phyloP scores from a whole-genome alignment of 2,329 filamentous ascomycete species.

The Ophiostoma novo-ulmi region DNA sequence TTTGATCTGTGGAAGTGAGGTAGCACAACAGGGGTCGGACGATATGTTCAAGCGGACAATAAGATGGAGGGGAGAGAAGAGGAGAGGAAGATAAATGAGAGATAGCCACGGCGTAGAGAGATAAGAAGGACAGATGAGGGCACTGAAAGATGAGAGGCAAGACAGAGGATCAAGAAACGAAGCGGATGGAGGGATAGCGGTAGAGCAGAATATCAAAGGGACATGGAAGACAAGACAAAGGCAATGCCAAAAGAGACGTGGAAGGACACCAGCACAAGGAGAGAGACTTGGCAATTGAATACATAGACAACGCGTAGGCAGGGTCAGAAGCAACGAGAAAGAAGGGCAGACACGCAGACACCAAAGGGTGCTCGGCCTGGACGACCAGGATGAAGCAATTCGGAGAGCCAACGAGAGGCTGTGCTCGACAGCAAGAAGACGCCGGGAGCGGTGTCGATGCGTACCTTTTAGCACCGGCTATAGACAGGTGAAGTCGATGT shows the following conservation, averaged over 20 bases:
- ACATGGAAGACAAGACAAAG: background rate
- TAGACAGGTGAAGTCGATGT: background rate
- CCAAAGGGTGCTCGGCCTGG: background rate
- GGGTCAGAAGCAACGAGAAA: background rate
- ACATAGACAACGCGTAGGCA: background rate
- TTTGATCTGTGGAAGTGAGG: background rate
- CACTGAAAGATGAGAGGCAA: background rate
- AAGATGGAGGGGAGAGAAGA: background rate
- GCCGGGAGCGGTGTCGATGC: conserved; percentile 7
- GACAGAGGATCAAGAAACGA: background rate
- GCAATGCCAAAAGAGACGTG: background rate
- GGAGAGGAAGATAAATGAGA: background rate
- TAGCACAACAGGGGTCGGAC: background rate
- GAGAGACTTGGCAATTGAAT: background rate
- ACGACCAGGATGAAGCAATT: conserved; percentile 1
- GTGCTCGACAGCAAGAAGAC: background rate
- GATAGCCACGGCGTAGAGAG: background rate
- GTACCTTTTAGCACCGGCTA: conserved; percentile 10
- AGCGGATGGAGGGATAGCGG: too few species aligned
- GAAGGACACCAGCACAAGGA: background rate
- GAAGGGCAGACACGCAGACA: background rate
- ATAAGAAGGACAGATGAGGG: background rate
- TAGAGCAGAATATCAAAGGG: background rate
- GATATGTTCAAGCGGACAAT: background rate
- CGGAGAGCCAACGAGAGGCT: background rate